These are phyloP conservation scores for Lactifluus subvellereus DNA, from an alignment of 768 basidiomycete genomes.

Conservation along the genomic window DNA sequence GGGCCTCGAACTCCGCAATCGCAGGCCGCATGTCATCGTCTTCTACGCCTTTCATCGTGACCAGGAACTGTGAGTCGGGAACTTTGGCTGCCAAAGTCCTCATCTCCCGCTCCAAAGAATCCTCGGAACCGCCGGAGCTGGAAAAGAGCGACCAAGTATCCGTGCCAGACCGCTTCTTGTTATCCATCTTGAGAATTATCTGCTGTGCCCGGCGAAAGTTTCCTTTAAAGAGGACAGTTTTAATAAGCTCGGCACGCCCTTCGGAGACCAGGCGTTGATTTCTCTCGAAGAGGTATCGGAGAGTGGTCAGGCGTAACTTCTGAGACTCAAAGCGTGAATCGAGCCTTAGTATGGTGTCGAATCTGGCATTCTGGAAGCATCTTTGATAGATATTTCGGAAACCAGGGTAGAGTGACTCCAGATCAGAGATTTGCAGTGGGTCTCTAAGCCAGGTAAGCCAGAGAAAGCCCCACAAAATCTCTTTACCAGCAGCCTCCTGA, in stretches of 20 bases:
- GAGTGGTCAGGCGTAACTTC: neutral
- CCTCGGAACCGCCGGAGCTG: neutral
- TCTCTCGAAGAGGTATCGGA: neutral
- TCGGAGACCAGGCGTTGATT: neutral
- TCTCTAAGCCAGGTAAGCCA: neutral
- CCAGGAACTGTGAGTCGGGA: constrained; percentile 13
- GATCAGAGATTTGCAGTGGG: neutral
- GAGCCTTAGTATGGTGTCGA: neutral
- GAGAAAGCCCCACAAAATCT: neutral
- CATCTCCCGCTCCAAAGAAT: neutral
- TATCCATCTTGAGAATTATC: neutral
- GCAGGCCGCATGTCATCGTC: neutral
- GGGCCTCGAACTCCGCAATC: neutral
- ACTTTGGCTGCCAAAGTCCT: neutral
- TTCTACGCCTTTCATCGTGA: neutral
- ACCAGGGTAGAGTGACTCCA: neutral
- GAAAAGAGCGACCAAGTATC: neutral
- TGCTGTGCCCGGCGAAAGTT: neutral
- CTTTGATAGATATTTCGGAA: neutral
- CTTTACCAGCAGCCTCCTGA: neutral
- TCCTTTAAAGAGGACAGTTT: neutral
- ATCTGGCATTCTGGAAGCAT: neutral
- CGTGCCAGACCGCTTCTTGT: neutral
- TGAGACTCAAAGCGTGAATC: neutral
- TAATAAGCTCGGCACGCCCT: neutral